Percentiles rank a stretch among this genome's conserved stretches.
These are phyloP conservation scores for Penicillium canescens DNA, from an alignment of 495 filamentous ascomycete genomes.

Conservation along the genomic window DNA sequence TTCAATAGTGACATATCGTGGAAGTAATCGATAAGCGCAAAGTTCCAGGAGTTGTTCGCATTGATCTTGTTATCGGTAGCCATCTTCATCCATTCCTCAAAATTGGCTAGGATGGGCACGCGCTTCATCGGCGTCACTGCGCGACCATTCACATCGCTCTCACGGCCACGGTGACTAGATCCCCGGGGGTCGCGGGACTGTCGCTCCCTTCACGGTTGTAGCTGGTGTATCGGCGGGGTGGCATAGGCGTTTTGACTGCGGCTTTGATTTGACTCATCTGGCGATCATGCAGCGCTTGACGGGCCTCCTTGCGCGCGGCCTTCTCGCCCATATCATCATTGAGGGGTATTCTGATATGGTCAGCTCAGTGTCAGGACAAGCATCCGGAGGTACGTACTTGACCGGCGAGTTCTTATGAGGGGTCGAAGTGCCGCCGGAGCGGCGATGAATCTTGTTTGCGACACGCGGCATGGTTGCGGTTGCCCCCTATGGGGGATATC, in stretches of 20 bases:
- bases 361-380: slow-evolving; percentile 8
- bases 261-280: slow-evolving; percentile 91
- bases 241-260: slow-evolving; percentile 78
- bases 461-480: slow-evolving; percentile 70
- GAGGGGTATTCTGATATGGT: slow-evolving; percentile 68
- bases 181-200: slow-evolving; percentile 66
- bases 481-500: slow-evolving; percentile 29
- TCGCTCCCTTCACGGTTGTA: slow-evolving; percentile 63
- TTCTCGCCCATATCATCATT: slow-evolving; percentile 96
- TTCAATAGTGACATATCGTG: slow-evolving; percentile 98
- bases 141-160: slow-evolving; percentile 63
- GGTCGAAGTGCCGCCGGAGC: slow-evolving; percentile 55
- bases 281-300: slow-evolving; percentile 83
- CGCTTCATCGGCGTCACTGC: slow-evolving; percentile 95
- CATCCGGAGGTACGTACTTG: slow-evolving; percentile 52
- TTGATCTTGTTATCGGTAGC: slow-evolving; percentile 99
- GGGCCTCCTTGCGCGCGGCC: slow-evolving; percentile 80
- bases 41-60: slow-evolving; percentile 98
- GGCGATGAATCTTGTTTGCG: slow-evolving; percentile 54
- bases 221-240: slow-evolving; percentile 61
- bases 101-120: slow-evolving; percentile 93
- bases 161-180: slow-evolving; percentile 50
- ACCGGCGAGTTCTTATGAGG: slow-evolving; percentile 64
- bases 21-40: slow-evolving; percentile 98
- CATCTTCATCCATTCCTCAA: slow-evolving; percentile 99